Conservation (phyloP, 805 yeast genomes). For the Priceomyces carsonii region DNA sequence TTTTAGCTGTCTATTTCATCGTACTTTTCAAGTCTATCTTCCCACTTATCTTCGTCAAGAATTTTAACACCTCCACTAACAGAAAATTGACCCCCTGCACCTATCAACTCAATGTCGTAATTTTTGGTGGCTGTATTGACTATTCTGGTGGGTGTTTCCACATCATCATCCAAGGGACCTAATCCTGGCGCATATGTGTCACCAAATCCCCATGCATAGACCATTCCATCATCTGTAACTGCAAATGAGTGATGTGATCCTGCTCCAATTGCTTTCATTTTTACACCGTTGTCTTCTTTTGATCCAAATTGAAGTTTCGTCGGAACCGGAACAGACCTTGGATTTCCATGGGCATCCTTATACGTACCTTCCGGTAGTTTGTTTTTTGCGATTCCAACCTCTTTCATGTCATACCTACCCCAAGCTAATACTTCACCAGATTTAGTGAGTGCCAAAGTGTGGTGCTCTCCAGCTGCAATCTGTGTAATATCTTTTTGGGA, state of each 20-base stretch:
- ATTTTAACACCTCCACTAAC: slow-evolving; percentile 80
- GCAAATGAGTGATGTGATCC: slow-evolving; percentile 96
- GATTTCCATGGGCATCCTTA: slow-evolving; percentile 74
- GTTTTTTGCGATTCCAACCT: slow-evolving; percentile 73
- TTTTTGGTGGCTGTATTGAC: slow-evolving; percentile 90
- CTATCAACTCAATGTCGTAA: slow-evolving; percentile 66
- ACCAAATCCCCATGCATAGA: slow-evolving; percentile 97
- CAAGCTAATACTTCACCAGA: slow-evolving; percentile 78
- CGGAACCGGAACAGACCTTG: slow-evolving; percentile 85
- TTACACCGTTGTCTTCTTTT: slow-evolving; percentile 28
- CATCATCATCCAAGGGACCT: slow-evolving; percentile 88
- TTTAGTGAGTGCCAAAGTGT: slow-evolving; percentile 71
- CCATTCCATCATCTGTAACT: slow-evolving; percentile 77
- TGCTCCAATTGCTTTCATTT: slow-evolving; percentile 54
- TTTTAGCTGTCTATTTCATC: slow-evolving; percentile 48
- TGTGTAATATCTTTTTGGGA: slow-evolving; percentile 54
- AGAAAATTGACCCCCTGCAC: slow-evolving; percentile 98
- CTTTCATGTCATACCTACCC: slow-evolving; percentile 94
- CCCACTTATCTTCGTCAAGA: slow-evolving; percentile 49
- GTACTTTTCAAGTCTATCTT: slow-evolving; percentile 50
- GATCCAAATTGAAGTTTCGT: slow-evolving; percentile 53
- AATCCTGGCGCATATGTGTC: slow-evolving; percentile 96
- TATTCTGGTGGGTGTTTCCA: slow-evolving; percentile 84
- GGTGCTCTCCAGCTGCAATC: slow-evolving; percentile 95
- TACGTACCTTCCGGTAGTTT: slow-evolving; percentile 72